Base-by-base conservation (phyloP, 192 early-diverging fungal species). In the Funneliformis geosporum region DNA sequence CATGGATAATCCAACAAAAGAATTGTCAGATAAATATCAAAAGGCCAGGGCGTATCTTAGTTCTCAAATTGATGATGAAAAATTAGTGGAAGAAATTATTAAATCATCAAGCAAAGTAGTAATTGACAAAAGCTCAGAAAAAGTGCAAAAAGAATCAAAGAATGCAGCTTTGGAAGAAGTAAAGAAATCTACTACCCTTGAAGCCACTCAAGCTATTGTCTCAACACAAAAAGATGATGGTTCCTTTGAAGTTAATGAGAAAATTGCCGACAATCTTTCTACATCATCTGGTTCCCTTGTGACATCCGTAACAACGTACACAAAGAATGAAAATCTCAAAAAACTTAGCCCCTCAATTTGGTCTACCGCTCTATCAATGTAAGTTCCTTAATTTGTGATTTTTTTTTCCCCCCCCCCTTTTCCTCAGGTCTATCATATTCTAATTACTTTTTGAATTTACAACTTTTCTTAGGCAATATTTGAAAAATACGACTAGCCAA, bases 51-150 rank as follows among this genome's bases (percentile, higher is more conserved):
- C 12, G 11, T 75, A 60, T 28, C 43, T 75, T n/a, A 75, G 55
- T 21, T 23, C 38, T 75, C 73, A 75, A 33, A 39, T 75, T 60
- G 47, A 25, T 10, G 73, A 75, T 60, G 46, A 12, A 8, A 11
- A 75, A 60, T 33, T 75, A 9, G 73, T 60, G 12, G 25, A 75
- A 27, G 73, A 75, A 0, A 46, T 75, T 8, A n/a, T 75, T 9
- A 46, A 46, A 75, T 25, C 27, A 18, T 28, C 73, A 27, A 27
- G 47, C 47, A 75, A 59, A 60, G 42, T 55, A 50, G 73, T 75
- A 25, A 46, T 75, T 59, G 73, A 75, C 21, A 70, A 39, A 21
- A 21, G 39, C 9, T 39, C 68, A 21, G 39, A 70, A 70, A 70
- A 70, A 39, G 39, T 39, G 6, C 16, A 8, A 70, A 8, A 40